Evolutionary conservation across 179 eudicot species (phyloP), one percentile per base, ranked within the genome.

Genomic region (Dionaea muscipula): DNA sequence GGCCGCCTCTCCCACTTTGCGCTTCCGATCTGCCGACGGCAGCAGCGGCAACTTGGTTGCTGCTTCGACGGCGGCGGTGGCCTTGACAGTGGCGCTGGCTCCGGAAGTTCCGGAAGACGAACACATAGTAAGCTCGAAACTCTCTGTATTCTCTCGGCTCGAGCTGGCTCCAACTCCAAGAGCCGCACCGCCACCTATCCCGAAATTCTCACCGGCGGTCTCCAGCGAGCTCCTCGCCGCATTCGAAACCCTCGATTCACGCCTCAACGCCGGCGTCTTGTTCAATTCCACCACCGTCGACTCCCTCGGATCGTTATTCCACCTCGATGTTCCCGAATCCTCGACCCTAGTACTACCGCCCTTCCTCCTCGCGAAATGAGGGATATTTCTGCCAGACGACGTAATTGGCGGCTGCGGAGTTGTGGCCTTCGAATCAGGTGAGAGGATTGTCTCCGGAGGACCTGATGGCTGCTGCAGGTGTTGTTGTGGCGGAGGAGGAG

Each of bases 261-360:
- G 26, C 53, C 41, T 39, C 40, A 37, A 44, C 57, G 21, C 50
- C 17, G 77, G 77, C 52, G 72, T 64, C 19, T 48, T 77, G 55
- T 68, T 75, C 14, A 84, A 83, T 1, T 68, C 80, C 59, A 75
- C 83, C 24, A 72, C 72, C 11, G 88, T 78, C 28, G 68, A 54
- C 5, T 47, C 71, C 48, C 58, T 57, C 59, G 36, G 19, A 44
- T 55, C 46, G 55, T 66, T 59, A 19, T 49, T 67, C 41, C 39
- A 50, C 39, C 28, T 63, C 40, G 65, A 49, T 27, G 64, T 55
- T 48, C 57, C 75, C 3, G 75, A 27, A 10, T 56, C 64, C 36
- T 31, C 2, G 48, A n/a, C n/a, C n/a, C n/a, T 18, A 2, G 23
- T n/a, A 17, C 43, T 57, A 26, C 61, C 37, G 59, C 53, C 64